A percentile compares a stretch with the other conserved stretches of the same genome.
Evolutionary conservation across 352 stramenopile species (phyloP).

Genomic region (Peronosclerospora sorghi): DNA sequence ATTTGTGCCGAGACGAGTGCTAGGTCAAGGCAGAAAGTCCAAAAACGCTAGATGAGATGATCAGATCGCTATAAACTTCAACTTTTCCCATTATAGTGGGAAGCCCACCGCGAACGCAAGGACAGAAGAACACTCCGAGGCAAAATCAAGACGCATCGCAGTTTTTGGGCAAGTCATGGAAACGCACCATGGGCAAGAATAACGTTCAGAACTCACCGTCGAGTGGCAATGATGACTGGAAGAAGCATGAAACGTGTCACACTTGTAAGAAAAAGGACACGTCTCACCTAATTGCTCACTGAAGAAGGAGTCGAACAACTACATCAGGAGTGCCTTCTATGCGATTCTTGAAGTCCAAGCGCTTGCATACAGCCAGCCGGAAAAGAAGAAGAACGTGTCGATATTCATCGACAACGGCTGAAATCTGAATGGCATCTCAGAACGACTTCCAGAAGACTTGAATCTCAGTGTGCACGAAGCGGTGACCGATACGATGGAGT

Average conservation of each 20-base stretch:
- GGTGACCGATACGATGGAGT: background rate
- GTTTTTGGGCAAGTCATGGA: background rate
- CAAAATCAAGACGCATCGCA: background rate
- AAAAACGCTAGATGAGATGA: constrained; percentile 1
- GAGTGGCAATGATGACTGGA: background rate
- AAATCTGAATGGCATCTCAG: constrained; percentile 1
- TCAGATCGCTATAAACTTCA: constrained; percentile 4
- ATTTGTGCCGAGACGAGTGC: constrained; percentile 5
- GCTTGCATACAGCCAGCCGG: background rate
- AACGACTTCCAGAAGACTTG: background rate
- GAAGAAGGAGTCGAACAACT: background rate
- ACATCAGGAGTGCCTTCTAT: background rate
- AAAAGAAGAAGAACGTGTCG: background rate
- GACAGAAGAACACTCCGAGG: no score
- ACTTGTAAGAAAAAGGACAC: constrained; percentile 1
- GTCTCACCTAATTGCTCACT: background rate
- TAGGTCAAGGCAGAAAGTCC: constrained; percentile 14
- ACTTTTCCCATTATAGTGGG: constrained; percentile 7
- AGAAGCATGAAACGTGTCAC: constrained; percentile 7
- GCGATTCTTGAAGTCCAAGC: background rate
- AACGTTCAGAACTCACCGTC: no score
- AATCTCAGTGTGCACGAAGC: background rate
- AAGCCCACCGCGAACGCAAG: background rate
- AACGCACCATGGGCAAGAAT: background rate
- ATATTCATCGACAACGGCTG: constrained; percentile 3